phyloP scores from a whole-genome alignment of 768 basidiomycete genomes.

The Phanerodontia chrysosporium region DNA sequence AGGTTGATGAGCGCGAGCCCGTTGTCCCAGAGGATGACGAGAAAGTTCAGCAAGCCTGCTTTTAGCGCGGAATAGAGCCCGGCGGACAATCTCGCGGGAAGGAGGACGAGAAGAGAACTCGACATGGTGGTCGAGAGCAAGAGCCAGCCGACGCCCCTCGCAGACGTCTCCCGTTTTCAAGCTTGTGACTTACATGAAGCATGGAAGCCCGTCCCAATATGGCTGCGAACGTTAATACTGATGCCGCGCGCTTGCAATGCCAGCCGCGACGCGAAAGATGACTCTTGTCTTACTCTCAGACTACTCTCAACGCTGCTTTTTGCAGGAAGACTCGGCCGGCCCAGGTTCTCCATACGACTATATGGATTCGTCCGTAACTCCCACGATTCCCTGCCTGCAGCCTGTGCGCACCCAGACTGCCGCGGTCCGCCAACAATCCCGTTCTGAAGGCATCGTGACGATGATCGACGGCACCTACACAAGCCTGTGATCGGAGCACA shows the following conservation, averaged over 20 bases:
- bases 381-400: too few relatives aligned
- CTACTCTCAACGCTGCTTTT: too few relatives aligned
- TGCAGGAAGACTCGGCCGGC: too few relatives aligned
- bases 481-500: too few relatives aligned
- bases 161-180: conserved; percentile 8
- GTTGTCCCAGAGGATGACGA: conserved; percentile 48
- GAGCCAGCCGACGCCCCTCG: not conserved
- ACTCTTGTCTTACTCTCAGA: too few relatives aligned
- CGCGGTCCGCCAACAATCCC: too few relatives aligned
- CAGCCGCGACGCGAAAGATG: too few relatives aligned
- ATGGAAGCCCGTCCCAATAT: conserved; percentile 6
- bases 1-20: conserved; percentile 48
- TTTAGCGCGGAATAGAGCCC: conserved; percentile 12
- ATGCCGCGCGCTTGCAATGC: not conserved
- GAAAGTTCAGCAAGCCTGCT: conserved; percentile 10
- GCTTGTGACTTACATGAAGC: conserved; percentile 1
- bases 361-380: too few relatives aligned
- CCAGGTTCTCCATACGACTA: too few relatives aligned
- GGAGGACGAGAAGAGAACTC: conserved; percentile 8
- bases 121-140: conserved; percentile 10
- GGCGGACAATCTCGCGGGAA: conserved; percentile 8
- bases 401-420: too few relatives aligned
- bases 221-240: not conserved
- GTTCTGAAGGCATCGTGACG: too few relatives aligned
- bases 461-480: too few relatives aligned